These are phyloP conservation scores for Triticum aestivum DNA, from an alignment of 176 grass and related monocot genomes.

Conservation along the genomic window IWGSC_CS_RefSeq_v2.1 NC_057797.1:370296242-370296741, in stretches of 20 bases:
- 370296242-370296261: too few species aligned
- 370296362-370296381: background rate
- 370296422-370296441: background rate
- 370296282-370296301: too few species aligned
- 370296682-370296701: slow-evolving; percentile 68
- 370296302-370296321: too few species aligned
- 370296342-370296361: background rate
- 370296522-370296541: slow-evolving; percentile 40
- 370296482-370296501: slow-evolving; percentile 8
- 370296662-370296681: slow-evolving; percentile 73
- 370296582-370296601: slow-evolving; percentile 39
- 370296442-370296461: background rate
- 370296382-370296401: background rate
- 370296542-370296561: background rate
- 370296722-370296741: slow-evolving; percentile 99
- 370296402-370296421: background rate
- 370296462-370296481: slow-evolving; percentile 15
- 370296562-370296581: slow-evolving; percentile 39
- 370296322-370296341: slow-evolving; percentile 4
- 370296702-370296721: slow-evolving; percentile 76
- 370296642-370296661: slow-evolving; percentile 19
- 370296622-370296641: background rate
- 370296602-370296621: background rate
- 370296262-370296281: too few species aligned
- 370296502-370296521: background rate